These are phyloP conservation scores for Cladosporium halotolerans DNA, from an alignment of 2,329 filamentous ascomycete species.

Conservation along the genomic window DNA sequence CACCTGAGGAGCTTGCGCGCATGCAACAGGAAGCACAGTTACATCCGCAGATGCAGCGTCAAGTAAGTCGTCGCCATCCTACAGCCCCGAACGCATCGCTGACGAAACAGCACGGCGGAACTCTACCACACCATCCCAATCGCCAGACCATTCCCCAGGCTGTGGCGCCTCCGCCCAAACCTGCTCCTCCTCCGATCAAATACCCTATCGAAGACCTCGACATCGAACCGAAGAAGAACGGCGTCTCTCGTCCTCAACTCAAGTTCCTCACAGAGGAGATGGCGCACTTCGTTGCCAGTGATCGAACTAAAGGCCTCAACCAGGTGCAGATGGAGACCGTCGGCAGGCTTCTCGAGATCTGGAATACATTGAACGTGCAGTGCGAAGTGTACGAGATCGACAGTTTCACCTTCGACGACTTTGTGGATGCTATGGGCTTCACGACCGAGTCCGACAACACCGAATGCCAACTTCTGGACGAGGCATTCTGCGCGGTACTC, in stretches of 20 bases:
- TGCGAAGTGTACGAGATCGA: conserved; percentile 90
- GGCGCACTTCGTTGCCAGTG: conserved; percentile 26
- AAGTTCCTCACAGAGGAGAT: conserved; percentile 63
- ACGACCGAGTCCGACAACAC: conserved; percentile 56
- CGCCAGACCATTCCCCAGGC: conserved; percentile 1
- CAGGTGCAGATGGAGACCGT: conserved; percentile 77
- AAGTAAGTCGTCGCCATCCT: conserved; percentile 7
- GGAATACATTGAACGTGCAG: conserved; percentile 98
- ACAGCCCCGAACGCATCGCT: conserved; percentile 16
- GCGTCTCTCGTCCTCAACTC: conserved; percentile 62
- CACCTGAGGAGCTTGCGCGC: conserved; percentile 10
- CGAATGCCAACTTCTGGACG: conserved; percentile 78
- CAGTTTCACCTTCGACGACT: conserved; percentile 97
- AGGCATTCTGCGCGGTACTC: conserved; percentile 85
- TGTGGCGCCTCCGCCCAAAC: conserved; percentile 22
- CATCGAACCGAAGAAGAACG: conserved; percentile 60
- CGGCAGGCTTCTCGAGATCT: conserved; percentile 80
- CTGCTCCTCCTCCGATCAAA: conserved; percentile 71
- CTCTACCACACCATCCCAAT: conserved; percentile 38
- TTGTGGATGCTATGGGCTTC: conserved; percentile 77
- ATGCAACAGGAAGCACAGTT: conserved; percentile 15
- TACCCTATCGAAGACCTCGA: conserved; percentile 95
- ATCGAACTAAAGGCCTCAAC: conserved; percentile 35
- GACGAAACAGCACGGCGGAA: conserved; percentile 31
- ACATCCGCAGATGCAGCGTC: conserved; percentile 15